A percentile compares a stretch with the other conserved stretches of the same genome.
Conservation (phyloP, 1,139 yeast species). For the Pichia cactophila region DNA sequence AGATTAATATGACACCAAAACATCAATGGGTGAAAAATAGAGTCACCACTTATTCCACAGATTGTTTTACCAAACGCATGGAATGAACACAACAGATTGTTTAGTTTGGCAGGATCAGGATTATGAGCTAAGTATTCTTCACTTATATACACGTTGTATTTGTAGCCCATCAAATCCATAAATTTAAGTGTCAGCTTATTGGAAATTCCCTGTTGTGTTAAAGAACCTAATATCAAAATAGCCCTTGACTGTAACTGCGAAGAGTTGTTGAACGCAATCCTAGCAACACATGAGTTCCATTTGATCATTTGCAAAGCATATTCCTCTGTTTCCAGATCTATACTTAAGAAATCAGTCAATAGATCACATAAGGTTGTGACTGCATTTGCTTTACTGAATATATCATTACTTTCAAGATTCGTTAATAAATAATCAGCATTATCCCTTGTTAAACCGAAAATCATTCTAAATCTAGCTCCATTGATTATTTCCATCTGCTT, state of each 20-base stretch:
- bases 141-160: not conserved
- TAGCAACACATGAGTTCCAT: constrained; percentile 63
- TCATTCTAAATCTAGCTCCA: constrained; percentile 64
- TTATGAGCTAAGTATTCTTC: constrained; percentile 14
- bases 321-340: constrained; percentile 37
- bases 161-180: constrained; percentile 11
- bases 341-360: constrained; percentile 50
- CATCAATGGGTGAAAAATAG: constrained; percentile 48
- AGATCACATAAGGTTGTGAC: constrained; percentile 62
- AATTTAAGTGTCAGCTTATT: constrained; percentile 43
- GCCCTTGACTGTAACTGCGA: constrained; percentile 70
- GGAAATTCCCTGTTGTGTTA: constrained; percentile 57
- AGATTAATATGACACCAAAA: constrained; percentile 58
- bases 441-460: constrained; percentile 69
- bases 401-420: constrained; percentile 19
- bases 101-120: constrained; percentile 3
- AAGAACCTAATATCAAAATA: constrained; percentile 61
- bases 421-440: constrained; percentile 9
- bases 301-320: constrained; percentile 57
- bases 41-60: constrained; percentile 51
- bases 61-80: constrained; percentile 54
- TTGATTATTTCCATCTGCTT: constrained; percentile 53
- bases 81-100: constrained; percentile 28
- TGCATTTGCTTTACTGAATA: constrained; percentile 40
- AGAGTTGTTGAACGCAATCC: constrained; percentile 52